Evolutionary conservation across 2,329 filamentous ascomycete species (phyloP).

Genomic region (Cladophialophora exuberans): DNA sequence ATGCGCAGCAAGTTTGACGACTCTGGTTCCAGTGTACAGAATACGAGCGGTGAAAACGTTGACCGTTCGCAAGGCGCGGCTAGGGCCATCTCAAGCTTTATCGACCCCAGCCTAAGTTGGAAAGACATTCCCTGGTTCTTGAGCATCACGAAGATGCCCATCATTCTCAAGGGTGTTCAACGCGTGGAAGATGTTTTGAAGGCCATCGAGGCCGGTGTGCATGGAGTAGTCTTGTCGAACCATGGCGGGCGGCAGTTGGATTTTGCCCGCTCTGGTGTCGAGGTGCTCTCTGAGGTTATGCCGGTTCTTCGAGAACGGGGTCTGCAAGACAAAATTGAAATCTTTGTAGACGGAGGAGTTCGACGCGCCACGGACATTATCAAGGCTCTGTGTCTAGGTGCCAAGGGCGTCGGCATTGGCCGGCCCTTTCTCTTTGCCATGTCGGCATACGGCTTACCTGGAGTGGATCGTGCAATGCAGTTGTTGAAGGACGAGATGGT

Average conservation of each 20-base stretch:
- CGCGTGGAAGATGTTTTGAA: constrained; percentile 90
- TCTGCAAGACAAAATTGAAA: constrained; percentile 75
- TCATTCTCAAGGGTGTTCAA: constrained; percentile 95
- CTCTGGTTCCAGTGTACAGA: constrained; percentile 79
- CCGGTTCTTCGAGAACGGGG: constrained; percentile 76
- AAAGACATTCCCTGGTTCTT: constrained; percentile 93
- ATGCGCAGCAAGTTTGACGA: constrained; percentile 94
- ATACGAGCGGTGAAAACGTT: constrained; percentile 65
- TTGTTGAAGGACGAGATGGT: constrained; percentile 94
- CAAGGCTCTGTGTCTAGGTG: constrained; percentile 91
- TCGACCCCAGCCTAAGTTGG: constrained; percentile 93
- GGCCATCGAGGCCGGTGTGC: constrained; percentile 78
- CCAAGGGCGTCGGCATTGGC: constrained; percentile 89
- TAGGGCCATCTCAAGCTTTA: constrained; percentile 92
- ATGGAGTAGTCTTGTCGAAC: constrained; percentile 92
- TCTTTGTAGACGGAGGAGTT: constrained; percentile 90
- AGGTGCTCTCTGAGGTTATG: constrained; percentile 92
- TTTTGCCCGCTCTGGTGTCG: constrained; percentile 83
- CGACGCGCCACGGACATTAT: constrained; percentile 90
- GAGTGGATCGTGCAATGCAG: constrained; percentile 91
- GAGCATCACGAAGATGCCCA: constrained; percentile 88
- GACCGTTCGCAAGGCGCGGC: constrained; percentile 92
- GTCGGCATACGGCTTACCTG: constrained; percentile 83
- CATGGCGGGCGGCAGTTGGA: constrained; percentile 95
- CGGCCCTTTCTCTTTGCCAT: constrained; percentile 95